A percentile compares a stretch with the other conserved stretches of the same genome.
phyloP scores from a whole-genome alignment of 495 filamentous ascomycete genomes.

The Annulohypoxylon stygium region DNA sequence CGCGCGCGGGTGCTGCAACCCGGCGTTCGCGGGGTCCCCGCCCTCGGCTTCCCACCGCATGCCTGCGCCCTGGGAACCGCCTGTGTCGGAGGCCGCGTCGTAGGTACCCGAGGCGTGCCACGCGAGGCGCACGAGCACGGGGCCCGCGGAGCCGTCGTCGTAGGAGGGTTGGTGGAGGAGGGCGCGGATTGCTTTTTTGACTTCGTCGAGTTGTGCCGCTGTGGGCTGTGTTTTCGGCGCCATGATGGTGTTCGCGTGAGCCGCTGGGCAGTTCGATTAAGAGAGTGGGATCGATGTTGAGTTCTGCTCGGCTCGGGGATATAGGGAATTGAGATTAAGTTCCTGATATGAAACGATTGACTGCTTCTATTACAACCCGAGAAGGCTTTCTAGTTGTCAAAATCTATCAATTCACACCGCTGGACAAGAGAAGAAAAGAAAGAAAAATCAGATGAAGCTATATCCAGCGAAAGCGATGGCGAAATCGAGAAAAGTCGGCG shows the following conservation, averaged over 20 bases:
- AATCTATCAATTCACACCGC: background rate
- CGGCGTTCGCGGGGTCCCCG: slow-evolving; percentile 73
- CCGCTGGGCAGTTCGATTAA: background rate
- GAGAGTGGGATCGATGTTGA: background rate
- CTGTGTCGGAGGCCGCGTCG: slow-evolving; percentile 68
- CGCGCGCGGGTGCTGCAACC: slow-evolving; percentile 71
- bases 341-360: background rate
- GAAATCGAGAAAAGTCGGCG: slow-evolving; percentile 26
- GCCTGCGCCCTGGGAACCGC: slow-evolving; percentile 73
- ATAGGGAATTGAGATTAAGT: background rate
- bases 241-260: slow-evolving; percentile 9
- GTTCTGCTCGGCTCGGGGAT: background rate
- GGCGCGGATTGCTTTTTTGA: slow-evolving; percentile 24
- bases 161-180: slow-evolving; percentile 70
- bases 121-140: slow-evolving; percentile 72
- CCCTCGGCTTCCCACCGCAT: slow-evolving; percentile 75
- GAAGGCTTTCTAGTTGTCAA: background rate
- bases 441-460: slow-evolving; percentile 1
- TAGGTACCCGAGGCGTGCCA: slow-evolving; percentile 75
- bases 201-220: slow-evolving; percentile 31
- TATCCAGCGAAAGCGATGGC: background rate
- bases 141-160: slow-evolving; percentile 73
- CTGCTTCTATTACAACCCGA: background rate
- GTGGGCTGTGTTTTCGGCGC: slow-evolving; percentile 23
- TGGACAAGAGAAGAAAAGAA: background rate